Percentiles rank a stretch among this genome's conserved stretches.
These are phyloP conservation scores for Calonectria leucothoes DNA, from an alignment of 2,329 filamentous ascomycete species.

Conservation along the genomic window DNA sequence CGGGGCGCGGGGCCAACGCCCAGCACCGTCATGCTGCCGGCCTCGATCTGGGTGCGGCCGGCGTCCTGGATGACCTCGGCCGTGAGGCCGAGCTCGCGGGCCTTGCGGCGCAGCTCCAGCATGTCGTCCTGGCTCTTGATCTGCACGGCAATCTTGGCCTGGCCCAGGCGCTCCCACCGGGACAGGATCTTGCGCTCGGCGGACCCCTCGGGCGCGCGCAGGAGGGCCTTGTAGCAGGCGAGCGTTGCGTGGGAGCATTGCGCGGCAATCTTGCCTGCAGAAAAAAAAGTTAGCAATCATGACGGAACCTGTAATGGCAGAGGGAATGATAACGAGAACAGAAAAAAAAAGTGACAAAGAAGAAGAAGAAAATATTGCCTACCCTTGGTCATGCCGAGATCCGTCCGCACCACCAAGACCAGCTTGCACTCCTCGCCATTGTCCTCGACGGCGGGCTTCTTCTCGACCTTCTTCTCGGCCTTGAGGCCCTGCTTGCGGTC, in stretches of 20 bases:
- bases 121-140: conserved; percentile 88
- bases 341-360: background rate
- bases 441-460: conserved; percentile 46
- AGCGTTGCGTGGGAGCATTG: conserved; percentile 97
- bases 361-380: conserved; percentile 40
- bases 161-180: conserved; percentile 87
- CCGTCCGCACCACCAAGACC: conserved; percentile 90
- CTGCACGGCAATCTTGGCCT: conserved; percentile 95
- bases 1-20: conserved; percentile 86
- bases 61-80: conserved; percentile 94
- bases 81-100: conserved; percentile 84
- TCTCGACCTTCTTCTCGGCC: conserved; percentile 50
- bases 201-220: conserved; percentile 64
- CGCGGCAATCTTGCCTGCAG: conserved; percentile 91
- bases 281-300: background rate
- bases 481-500: conserved; percentile 68
- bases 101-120: conserved; percentile 78
- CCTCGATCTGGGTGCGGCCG: conserved; percentile 96
- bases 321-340: background rate
- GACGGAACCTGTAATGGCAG: too few species aligned
- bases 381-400: conserved; percentile 98
- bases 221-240: conserved; percentile 92
- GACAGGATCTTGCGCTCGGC: conserved; percentile 73
- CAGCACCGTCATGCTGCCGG: conserved; percentile 91
- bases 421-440: conserved; percentile 89